A percentile compares a stretch with the other conserved stretches of the same genome.
phyloP scores from a whole-genome alignment of 1,284 basidiomycete species.

The Hortiboletus rubellus region DNA sequence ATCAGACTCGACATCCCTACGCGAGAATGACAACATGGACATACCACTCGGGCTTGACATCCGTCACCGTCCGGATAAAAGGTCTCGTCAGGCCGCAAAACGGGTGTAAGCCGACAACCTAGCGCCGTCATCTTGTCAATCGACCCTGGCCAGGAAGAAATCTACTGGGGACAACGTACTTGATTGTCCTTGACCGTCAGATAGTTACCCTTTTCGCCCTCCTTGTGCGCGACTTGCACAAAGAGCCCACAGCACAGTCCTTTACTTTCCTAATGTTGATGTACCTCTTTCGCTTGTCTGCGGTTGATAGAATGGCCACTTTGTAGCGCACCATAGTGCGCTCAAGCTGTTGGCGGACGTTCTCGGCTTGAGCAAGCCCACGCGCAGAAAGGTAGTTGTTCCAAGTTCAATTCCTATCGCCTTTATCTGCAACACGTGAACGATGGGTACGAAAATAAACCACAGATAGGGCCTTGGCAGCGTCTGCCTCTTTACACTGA shows the following conservation, averaged over 20 bases:
- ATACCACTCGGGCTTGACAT: conserved; percentile 88
- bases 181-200: conserved; percentile 95
- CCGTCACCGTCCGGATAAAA: conserved; percentile 92
- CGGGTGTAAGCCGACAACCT: conserved; percentile 93
- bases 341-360: conserved; percentile 89
- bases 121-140: conserved; percentile 7
- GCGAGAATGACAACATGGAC: conserved; percentile 22
- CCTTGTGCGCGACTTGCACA: conserved; percentile 97
- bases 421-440: conserved; percentile 48
- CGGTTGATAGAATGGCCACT: conserved; percentile 77
- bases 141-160: background rate
- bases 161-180: conserved; percentile 34
- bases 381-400: conserved; percentile 87
- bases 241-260: conserved; percentile 90
- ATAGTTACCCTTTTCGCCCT: conserved; percentile 88
- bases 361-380: conserved; percentile 90
- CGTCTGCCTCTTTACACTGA: conserved; percentile 86
- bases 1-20: background rate
- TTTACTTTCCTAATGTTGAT: conserved; percentile 69
- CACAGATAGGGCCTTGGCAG: conserved; percentile 69
- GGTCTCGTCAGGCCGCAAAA: conserved; percentile 86
- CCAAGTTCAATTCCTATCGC: conserved; percentile 92
- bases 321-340: conserved; percentile 94
- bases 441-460: background rate
- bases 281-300: conserved; percentile 80